Evolutionary conservation across 2,329 filamentous ascomycete species (phyloP).

Genomic region (Rhinocladiella mackenziei): DNA sequence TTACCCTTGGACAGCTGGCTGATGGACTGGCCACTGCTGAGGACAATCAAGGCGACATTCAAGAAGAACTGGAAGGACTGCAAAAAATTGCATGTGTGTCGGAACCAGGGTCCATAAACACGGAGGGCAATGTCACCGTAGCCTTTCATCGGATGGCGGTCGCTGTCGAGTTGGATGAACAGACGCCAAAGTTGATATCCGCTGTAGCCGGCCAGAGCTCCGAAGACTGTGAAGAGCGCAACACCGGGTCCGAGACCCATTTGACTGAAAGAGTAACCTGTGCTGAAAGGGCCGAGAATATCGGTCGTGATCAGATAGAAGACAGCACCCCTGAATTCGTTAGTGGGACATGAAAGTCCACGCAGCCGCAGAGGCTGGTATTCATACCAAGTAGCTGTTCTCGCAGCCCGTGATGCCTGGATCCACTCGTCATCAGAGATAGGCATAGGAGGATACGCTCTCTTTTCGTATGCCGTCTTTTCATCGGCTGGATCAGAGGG

Average conservation of each 20-base stretch:
- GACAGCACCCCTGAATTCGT: too few species aligned
- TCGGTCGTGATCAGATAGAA: conserved; percentile 52
- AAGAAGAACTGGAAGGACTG: conserved; percentile 46
- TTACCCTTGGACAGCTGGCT: conserved; percentile 27
- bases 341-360: too few species aligned
- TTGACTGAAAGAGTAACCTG: conserved; percentile 35
- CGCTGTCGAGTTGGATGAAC: conserved; percentile 47
- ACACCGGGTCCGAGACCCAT: conserved; percentile 46
- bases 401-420: conserved; percentile 44
- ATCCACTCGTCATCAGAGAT: conserved; percentile 40
- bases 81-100: conserved; percentile 48
- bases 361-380: too few species aligned
- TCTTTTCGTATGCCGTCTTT: conserved; percentile 4
- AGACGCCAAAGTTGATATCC: conserved; percentile 47
- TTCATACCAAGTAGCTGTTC: conserved; percentile 45
- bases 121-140: conserved; percentile 51
- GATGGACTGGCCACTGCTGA: conserved; percentile 24
- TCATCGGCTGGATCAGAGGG: background rate
- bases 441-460: conserved; percentile 5
- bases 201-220: conserved; percentile 41
- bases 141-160: conserved; percentile 45
- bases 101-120: conserved; percentile 43
- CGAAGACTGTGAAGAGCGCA: conserved; percentile 47
- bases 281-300: conserved; percentile 44
- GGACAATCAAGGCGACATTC: conserved; percentile 32